Percentiles rank a stretch among this genome's conserved stretches.
phyloP scores from a whole-genome alignment of 2,329 filamentous ascomycete genomes.

The Trichoderma afroharzianum region DNA sequence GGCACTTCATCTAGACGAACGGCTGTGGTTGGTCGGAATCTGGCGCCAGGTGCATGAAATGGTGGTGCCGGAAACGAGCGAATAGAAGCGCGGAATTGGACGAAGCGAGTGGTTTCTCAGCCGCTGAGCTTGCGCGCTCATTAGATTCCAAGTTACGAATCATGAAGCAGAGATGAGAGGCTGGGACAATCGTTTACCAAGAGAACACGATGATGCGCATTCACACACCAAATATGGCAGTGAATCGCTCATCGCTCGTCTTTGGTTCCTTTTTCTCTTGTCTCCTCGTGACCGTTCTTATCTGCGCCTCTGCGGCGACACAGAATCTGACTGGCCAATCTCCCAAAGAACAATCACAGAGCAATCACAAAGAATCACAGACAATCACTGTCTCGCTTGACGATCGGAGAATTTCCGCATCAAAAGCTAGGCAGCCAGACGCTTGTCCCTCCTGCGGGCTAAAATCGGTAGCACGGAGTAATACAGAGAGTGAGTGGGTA shows the following conservation, averaged over 20 bases:
- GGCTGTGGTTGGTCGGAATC: conserved; percentile 3
- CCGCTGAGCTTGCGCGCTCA: neutral
- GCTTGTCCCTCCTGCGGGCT: neutral
- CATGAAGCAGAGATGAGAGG: neutral
- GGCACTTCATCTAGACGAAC: neutral
- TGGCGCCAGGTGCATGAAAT: conserved; percentile 1
- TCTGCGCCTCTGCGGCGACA: neutral
- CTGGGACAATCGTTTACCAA: neutral
- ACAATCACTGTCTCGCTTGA: neutral
- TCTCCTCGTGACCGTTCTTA: neutral
- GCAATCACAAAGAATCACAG: neutral
- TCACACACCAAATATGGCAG: neutral
- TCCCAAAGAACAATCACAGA: neutral
- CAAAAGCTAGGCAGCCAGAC: neutral
- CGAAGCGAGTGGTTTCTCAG: conserved; percentile 5
- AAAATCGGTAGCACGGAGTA: neutral
- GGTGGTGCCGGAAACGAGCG: neutral
- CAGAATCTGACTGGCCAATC: neutral
- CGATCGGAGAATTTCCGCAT: neutral
- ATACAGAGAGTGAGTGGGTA: neutral
- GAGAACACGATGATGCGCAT: neutral
- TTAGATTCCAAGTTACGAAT: neutral
- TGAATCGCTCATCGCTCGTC: neutral
- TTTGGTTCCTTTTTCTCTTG: neutral
- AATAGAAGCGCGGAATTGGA: neutral